phyloP scores from a whole-genome alignment of 495 filamentous ascomycete species.

The Ascodesmis nigricans region DNA sequence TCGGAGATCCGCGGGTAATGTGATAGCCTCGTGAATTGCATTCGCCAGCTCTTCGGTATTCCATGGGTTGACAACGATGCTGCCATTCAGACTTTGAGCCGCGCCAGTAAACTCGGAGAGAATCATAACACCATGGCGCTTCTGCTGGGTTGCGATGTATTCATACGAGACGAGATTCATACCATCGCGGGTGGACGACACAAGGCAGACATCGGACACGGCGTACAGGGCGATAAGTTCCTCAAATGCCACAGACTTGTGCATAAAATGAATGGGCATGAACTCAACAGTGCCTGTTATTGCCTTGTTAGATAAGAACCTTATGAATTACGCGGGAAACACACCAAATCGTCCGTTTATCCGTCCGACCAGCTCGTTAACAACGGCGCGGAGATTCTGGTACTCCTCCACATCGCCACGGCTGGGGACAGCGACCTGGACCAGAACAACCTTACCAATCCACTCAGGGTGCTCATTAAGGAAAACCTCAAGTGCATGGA shows the following conservation, averaged over 20 bases:
- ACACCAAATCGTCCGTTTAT: conserved; percentile 80
- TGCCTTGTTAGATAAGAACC: conserved; percentile 2
- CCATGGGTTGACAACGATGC: conserved; percentile 76
- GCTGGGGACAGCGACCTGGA: conserved; percentile 83
- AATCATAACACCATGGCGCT: conserved; percentile 70
- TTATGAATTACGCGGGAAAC: neutral
- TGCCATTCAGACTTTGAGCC: conserved; percentile 66
- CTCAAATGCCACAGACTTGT: conserved; percentile 52
- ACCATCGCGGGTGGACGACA: conserved; percentile 79
- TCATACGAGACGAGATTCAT: conserved; percentile 97
- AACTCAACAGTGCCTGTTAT: conserved; percentile 58
- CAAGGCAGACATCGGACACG: conserved; percentile 70
- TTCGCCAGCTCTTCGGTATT: conserved; percentile 75
- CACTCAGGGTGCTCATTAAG: conserved; percentile 79
- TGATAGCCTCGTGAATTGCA: conserved; percentile 63
- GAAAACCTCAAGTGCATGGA: conserved; percentile 78
- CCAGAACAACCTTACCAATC: conserved; percentile 73
- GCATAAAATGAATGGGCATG: conserved; percentile 84
- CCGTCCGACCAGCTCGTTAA: conserved; percentile 72
- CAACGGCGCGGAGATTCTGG: conserved; percentile 71
- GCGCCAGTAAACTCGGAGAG: conserved; percentile 86
- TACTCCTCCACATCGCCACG: conserved; percentile 91
- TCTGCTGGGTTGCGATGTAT: conserved; percentile 73
- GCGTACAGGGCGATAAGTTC: conserved; percentile 87
- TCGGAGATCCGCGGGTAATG: conserved; percentile 64